Conservation (phyloP, 176 grass and related monocot species). For the Puya raimondii region DNA sequence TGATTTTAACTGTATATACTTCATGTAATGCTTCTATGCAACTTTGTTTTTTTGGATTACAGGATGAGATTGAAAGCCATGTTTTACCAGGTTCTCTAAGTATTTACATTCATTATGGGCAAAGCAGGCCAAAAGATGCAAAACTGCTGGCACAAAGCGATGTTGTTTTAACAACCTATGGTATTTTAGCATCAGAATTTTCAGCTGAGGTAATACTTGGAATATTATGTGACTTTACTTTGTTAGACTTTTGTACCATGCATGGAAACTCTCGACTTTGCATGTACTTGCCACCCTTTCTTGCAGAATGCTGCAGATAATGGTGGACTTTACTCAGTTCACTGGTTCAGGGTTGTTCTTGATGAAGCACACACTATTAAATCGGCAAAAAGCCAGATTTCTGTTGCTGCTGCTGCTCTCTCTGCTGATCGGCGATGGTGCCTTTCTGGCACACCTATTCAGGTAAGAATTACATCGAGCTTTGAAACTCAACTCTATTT, state of each 20-base stretch:
- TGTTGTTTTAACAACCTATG: conserved; percentile 92
- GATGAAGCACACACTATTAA: conserved; percentile 95
- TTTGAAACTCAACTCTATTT: neutral
- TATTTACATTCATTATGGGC: conserved; percentile 92
- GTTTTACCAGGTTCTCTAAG: conserved; percentile 44
- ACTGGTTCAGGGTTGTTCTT: conserved; percentile 91
- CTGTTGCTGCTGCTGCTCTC: conserved; percentile 60
- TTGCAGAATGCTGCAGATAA: conserved; percentile 56
- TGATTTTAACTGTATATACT: neutral
- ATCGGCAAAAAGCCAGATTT: conserved; percentile 80
- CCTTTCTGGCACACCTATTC: conserved; percentile 96
- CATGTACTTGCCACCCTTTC: neutral
- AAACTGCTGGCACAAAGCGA: conserved; percentile 60
- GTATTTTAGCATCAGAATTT: conserved; percentile 90
- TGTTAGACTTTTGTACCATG: conserved; percentile 12
- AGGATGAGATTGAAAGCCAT: conserved; percentile 92
- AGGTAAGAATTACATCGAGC: conserved; percentile 31
- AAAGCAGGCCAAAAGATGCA: conserved; percentile 81
- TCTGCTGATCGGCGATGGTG: conserved; percentile 88
- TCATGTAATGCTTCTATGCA: neutral
- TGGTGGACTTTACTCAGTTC: conserved; percentile 60
- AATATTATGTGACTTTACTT: conserved; percentile 26
- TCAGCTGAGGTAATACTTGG: conserved; percentile 51
- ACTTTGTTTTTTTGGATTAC: conserved; percentile 20
- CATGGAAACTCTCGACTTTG: neutral